These are phyloP conservation scores for Rhodotorula sphaerocarpa DNA, from an alignment of 768 basidiomycete genomes.

Conservation along the genomic window DNA sequence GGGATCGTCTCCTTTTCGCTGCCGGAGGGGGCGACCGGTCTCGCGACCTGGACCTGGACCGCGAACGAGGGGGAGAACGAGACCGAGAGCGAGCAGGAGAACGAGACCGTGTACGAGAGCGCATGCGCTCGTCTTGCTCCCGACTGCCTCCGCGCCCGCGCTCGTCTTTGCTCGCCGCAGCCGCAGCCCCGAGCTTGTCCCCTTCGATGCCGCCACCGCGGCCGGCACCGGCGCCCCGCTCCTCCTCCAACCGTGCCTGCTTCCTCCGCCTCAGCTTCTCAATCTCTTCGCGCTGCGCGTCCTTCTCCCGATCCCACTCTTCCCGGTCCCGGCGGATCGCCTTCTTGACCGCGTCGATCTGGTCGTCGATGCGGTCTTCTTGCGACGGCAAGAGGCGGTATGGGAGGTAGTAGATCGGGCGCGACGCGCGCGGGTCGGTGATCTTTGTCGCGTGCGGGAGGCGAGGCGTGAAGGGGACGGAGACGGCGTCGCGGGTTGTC, in stretches of 20 bases:
- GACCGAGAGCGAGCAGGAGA: too few species aligned
- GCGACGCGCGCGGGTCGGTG: conserved; percentile 10
- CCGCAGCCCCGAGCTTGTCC: too few species aligned
- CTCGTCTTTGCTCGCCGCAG: too few species aligned
- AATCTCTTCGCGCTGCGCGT: conserved; percentile 3
- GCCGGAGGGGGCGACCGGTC: too few species aligned
- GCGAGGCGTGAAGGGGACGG: background rate
- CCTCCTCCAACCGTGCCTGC: conserved; percentile 1
- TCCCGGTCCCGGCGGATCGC: conserved; percentile 14
- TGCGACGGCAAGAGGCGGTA: conserved; percentile 34
- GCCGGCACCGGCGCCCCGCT: background rate
- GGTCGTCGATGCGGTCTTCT: conserved; percentile 37
- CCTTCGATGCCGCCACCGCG: too few species aligned
- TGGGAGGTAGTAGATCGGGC: conserved; percentile 39
- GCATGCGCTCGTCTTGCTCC: background rate
- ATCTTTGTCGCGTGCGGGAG: conserved; percentile 33
- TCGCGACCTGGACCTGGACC: too few species aligned
- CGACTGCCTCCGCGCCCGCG: too few species aligned
- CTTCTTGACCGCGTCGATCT: conserved; percentile 19
- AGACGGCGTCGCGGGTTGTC: background rate
- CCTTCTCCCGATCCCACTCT: conserved; percentile 6
- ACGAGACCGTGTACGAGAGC: too few species aligned
- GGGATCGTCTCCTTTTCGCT: too few species aligned
- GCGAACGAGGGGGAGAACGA: too few species aligned
- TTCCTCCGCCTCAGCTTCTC: background rate